Percentiles rank a stretch among this genome's conserved stretches.
Conservation (phyloP, 2,329 filamentous ascomycete genomes). For the Fusarium mangiferae region DNA sequence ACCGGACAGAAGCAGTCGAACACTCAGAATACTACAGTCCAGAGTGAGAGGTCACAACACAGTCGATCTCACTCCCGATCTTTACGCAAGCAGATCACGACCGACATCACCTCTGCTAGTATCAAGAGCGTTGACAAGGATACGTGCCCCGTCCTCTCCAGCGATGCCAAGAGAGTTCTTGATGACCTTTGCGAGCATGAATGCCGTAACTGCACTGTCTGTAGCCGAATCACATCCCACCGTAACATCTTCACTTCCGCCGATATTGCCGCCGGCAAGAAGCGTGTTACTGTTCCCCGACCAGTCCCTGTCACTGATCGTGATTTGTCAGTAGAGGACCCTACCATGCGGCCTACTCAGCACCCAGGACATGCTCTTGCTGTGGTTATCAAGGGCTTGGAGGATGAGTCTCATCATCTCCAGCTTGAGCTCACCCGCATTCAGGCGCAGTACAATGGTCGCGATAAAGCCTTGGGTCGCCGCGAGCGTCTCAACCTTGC, state of each 20-base stretch:
- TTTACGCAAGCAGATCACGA: conserved; percentile 41
- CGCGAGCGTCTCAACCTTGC: conserved; percentile 71
- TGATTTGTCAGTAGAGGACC: conserved; percentile 60
- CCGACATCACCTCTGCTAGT: conserved; percentile 38
- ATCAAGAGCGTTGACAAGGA: conserved; percentile 44
- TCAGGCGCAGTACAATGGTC: conserved; percentile 70
- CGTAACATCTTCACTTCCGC: conserved; percentile 51
- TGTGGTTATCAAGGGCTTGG: conserved; percentile 82
- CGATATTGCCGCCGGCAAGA: conserved; percentile 58
- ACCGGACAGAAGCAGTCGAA: conserved; percentile 34
- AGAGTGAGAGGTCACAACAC: conserved; percentile 42
- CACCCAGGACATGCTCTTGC: conserved; percentile 78
- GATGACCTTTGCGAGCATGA: conserved; percentile 65
- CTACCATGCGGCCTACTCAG: conserved; percentile 73
- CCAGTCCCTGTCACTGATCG: conserved; percentile 74
- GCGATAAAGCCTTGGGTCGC: conserved; percentile 74
- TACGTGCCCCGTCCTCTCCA: conserved; percentile 60
- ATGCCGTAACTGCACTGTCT: conserved; percentile 67
- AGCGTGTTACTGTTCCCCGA: conserved; percentile 70
- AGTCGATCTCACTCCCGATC: conserved; percentile 41
- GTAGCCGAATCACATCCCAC: conserved; percentile 62
- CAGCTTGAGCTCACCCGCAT: conserved; percentile 74
- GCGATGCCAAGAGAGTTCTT: conserved; percentile 62
- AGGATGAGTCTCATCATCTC: conserved; percentile 83
- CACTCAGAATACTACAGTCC: conserved; percentile 34